Evolutionary conservation across 2,329 filamentous ascomycete species (phyloP), one percentile per base, ranked within the genome.

Genomic region (Arthroderma sp.): DNA sequence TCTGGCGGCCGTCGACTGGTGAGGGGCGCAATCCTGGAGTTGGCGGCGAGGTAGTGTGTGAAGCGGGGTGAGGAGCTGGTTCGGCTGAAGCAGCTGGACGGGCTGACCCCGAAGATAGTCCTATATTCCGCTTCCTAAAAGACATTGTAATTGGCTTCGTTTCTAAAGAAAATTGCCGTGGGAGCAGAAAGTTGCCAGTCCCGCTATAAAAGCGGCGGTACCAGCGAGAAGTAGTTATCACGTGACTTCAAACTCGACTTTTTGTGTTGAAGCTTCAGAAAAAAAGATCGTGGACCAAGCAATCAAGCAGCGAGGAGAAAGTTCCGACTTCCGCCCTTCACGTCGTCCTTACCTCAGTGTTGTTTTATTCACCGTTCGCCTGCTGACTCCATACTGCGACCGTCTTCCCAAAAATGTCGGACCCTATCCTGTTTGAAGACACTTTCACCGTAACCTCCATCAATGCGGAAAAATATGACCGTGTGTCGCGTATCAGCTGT

Each of bases 341-440:
- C 15, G 15, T 22, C 15, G 15, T 22, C 3, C 15, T 22, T 3
- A 22, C 15, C 15, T 22, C 15, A 22, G 15, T 22, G 3, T 1
- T 22, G 15, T 22, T 3, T 22, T 22, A 22, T 22, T 3, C 15
- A 22, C 15, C 3, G 15, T 22, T 22, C 15, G 15, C 15, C 15
- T 22, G 15, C 15, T 22, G 15, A 22, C 15, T 22, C 2, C 15
- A 22, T 22, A 22, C 15, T 22, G 15, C 15, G 15, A 22, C 36
- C 36, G 36, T 27, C 36, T 27, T 27, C 15, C 11, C 68, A 56
- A 72, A 68, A 54, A 79, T 86, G 66, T 82, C 83, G 54, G 89
- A 96, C 69, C 82, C 88, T 47, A 82, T 91, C 58, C 84, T 96
- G 65, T 94, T 93, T 69, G 87, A 95, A 68, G 87, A 94, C 61